Evolutionary conservation across 139 green algal species (phyloP).

Genomic region (Chlamydomonas sp.): DNA sequence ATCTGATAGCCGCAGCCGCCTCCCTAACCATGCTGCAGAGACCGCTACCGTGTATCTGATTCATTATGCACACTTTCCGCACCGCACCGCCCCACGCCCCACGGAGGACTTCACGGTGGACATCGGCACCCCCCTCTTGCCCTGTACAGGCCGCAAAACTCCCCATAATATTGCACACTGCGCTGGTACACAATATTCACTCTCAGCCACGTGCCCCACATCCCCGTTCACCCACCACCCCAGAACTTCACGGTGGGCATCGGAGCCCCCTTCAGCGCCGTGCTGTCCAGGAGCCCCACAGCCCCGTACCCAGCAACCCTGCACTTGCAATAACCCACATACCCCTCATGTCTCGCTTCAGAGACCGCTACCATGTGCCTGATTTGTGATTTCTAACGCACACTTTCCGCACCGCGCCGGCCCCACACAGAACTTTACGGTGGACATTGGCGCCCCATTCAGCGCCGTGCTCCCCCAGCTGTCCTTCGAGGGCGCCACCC

Average conservation of each 20-base stretch:
- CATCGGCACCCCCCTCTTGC: conserved; percentile 46
- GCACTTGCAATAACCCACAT: too few species aligned
- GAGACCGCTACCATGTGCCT: neutral
- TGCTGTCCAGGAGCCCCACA: conserved; percentile 53
- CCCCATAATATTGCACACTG: too few species aligned
- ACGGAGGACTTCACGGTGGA: conserved; percentile 77
- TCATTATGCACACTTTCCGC: too few species aligned
- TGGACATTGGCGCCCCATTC: conserved; percentile 85
- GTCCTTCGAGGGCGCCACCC: conserved; percentile 86
- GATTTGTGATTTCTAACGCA: neutral
- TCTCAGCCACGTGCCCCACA: too few species aligned
- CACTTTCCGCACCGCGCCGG: neutral
- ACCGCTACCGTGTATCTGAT: neutral
- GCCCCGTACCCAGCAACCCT: too few species aligned
- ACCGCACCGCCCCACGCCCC: neutral
- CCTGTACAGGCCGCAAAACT: too few species aligned
- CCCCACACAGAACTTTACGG: conserved; percentile 64
- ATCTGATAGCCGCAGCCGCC: too few species aligned
- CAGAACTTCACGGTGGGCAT: conserved; percentile 83
- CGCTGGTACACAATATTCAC: too few species aligned
- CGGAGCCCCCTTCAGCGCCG: conserved; percentile 63
- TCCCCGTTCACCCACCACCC: too few species aligned
- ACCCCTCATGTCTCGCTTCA: neutral
- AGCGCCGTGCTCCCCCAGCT: conserved; percentile 78
- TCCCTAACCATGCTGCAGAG: too few species aligned